Conservation (phyloP, 768 basidiomycete genomes). For the Kwoniella mangroviensis region DNA sequence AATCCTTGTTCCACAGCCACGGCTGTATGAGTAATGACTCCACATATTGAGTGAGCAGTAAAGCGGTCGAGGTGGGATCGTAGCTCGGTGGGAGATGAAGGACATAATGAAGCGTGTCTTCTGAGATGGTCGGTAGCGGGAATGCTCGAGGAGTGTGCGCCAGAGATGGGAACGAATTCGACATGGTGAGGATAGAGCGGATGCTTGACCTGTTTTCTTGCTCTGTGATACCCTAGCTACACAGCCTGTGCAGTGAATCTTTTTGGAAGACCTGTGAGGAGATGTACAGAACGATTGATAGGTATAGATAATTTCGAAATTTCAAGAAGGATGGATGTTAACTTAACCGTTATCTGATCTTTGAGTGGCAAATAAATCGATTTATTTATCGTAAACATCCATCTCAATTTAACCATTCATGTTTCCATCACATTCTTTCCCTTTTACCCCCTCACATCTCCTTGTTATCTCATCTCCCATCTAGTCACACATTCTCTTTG, state of each 20-base stretch:
- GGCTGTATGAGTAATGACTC: constrained; percentile 62
- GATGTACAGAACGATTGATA: not conserved
- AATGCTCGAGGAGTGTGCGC: constrained; percentile 33
- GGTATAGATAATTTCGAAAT: not conserved
- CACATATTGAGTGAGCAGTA: constrained; percentile 68
- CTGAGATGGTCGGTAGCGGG: constrained; percentile 74
- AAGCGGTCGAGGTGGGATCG: constrained; percentile 58
- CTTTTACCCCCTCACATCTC: not conserved
- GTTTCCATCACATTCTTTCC: constrained; percentile 2
- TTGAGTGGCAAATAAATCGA: constrained; percentile 25
- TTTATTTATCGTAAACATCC: not conserved
- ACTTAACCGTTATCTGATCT: constrained; percentile 4
- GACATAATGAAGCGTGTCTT: constrained; percentile 80
- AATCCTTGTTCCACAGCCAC: constrained; percentile 58
- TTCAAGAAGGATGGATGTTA: not conserved
- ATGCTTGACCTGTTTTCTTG: not conserved
- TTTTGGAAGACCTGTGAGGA: not conserved
- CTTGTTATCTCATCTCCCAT: not conserved
- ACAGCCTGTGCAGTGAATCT: no score
- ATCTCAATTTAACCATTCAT: not conserved
- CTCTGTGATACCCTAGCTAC: not conserved
- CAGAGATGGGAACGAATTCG: constrained; percentile 35
- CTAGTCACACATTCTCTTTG: not conserved
- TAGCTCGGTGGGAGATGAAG: constrained; percentile 66
- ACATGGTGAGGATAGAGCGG: constrained; percentile 9